Evolutionary conservation across 2,329 filamentous ascomycete species (phyloP).

Genomic region (Trichophaea hybrida): DNA sequence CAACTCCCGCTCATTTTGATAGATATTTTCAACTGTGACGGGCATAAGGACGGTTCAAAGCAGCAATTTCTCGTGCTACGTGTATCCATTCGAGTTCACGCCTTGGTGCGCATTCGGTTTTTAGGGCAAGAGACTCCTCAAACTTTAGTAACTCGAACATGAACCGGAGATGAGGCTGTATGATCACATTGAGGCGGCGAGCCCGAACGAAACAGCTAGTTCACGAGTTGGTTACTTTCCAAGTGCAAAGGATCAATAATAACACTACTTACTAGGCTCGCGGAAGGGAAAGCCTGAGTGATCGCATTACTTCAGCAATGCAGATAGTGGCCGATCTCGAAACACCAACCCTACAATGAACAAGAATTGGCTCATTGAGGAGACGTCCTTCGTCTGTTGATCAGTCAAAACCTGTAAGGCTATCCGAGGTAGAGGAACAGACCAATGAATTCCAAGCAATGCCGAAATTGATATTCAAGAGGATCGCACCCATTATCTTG

Average conservation of each 20-base stretch:
- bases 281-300: constrained; percentile 66
- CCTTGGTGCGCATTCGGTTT: constrained; percentile 34
- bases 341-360: constrained; percentile 92
- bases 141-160: constrained; percentile 91
- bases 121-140: constrained; percentile 49
- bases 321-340: constrained; percentile 93
- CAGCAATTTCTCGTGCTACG: constrained; percentile 74
- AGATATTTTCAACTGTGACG: constrained; percentile 4
- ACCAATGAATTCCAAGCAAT: constrained; percentile 88
- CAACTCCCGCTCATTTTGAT: too few species aligned
- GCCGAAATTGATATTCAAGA: constrained; percentile 67
- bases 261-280: constrained; percentile 55
- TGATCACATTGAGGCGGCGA: constrained; percentile 87
- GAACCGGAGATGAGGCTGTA: constrained; percentile 90
- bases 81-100: constrained; percentile 85
- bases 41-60: constrained; percentile 84
- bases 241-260: neutral
- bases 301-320: constrained; percentile 95
- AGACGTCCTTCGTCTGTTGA: constrained; percentile 57
- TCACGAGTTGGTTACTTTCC: neutral
- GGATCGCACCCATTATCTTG: constrained; percentile 97
- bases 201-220: constrained; percentile 75
- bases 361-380: constrained; percentile 70
- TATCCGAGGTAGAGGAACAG: constrained; percentile 31
- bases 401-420: neutral